Evolutionary conservation across 345 rosid genomes (phyloP), one percentile per base, ranked within the genome.

Genomic region (Draba incana): DNA sequence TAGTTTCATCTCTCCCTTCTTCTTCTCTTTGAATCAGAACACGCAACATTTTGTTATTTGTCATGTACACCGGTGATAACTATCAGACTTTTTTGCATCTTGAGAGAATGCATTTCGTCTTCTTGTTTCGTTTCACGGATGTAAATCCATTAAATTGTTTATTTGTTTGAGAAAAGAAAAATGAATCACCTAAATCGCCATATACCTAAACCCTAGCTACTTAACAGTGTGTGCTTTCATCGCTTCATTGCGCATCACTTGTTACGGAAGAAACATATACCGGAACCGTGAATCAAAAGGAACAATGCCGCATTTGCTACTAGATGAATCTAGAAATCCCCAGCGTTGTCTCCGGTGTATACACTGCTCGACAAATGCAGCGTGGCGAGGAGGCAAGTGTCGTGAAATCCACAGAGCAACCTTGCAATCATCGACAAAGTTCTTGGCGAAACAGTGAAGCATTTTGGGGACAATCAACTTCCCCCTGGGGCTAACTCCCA

Each of bases 241-340:
- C 52, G 48, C 61, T 50, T 33, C 51, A 33, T 43, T 69, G 47
- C 0, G 10, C 52, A 42, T 70, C 75, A 57, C 68, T 47, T 30
- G 23, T 64, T 57, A 75, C 4, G 91, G 91, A 55, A 88, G 81
- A 80, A 88, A 88, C 62, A 90, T 77, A 74, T 89, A 92, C 15
- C 97, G 91, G 73, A 92, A 92, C 43, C 80, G 84, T 6, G 98
- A 83, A 74, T 92, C 92, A 23, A 90, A 88, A 12, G 96, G 82
- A 55, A 90, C 79, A 70, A 88, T 76, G 28, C 90, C 90, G 52
- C 95, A 90, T 71, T 85, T 92, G 23, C 92, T 80, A 25, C 75
- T 69, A 42, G 74, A 48, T 49, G 88, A 88, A 55, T 80, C 84
- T 2, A 88, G 87, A 66, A 88, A 80, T 67, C 85, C 85, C 73